A percentile compares a stretch with the other conserved stretches of the same genome.
phyloP scores from a whole-genome alignment of 2,329 filamentous ascomycete genomes.

The Chaetomiaceae sp. region DNA sequence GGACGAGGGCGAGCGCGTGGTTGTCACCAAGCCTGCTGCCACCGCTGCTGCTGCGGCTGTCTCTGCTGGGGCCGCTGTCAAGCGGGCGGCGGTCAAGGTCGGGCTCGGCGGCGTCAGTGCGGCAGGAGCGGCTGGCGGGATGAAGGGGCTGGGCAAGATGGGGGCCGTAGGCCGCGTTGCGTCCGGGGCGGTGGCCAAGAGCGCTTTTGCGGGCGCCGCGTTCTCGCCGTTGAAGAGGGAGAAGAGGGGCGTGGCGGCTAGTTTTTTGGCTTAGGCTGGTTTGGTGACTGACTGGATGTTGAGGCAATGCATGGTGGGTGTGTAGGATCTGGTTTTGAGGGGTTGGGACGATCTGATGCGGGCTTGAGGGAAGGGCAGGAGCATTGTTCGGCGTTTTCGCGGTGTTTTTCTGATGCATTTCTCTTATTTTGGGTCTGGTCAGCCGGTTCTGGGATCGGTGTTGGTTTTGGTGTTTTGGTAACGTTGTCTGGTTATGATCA shows the following conservation, averaged over 20 bases:
- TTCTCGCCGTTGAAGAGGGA: slow-evolving; percentile 73
- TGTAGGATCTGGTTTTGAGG: neutral
- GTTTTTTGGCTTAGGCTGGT: slow-evolving; percentile 45
- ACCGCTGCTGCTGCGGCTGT: slow-evolving; percentile 5
- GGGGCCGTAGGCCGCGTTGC: slow-evolving; percentile 28
- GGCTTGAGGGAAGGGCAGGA: neutral
- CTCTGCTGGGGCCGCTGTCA: neutral
- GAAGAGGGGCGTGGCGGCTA: slow-evolving; percentile 54
- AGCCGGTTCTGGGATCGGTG: too few relatives aligned
- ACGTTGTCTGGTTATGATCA: too few relatives aligned
- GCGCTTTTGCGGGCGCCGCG: slow-evolving; percentile 43
- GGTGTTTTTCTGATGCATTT: too few relatives aligned
- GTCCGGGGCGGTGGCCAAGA: slow-evolving; percentile 36
- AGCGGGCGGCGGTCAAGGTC: slow-evolving; percentile 24
- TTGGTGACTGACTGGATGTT: neutral
- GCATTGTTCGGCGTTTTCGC: slow-evolving; percentile 7
- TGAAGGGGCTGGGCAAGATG: slow-evolving; percentile 18
- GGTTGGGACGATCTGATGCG: too few relatives aligned
- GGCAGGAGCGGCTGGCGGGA: neutral
- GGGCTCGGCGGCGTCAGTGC: slow-evolving; percentile 14
- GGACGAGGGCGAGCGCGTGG: slow-evolving; percentile 41
- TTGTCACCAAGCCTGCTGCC: slow-evolving; percentile 19
- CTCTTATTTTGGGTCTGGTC: neutral
- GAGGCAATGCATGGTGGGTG: neutral
- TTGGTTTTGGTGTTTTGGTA: too few relatives aligned